Conservation (phyloP, 441 rosid species). For the Croton laevigatus region DNA sequence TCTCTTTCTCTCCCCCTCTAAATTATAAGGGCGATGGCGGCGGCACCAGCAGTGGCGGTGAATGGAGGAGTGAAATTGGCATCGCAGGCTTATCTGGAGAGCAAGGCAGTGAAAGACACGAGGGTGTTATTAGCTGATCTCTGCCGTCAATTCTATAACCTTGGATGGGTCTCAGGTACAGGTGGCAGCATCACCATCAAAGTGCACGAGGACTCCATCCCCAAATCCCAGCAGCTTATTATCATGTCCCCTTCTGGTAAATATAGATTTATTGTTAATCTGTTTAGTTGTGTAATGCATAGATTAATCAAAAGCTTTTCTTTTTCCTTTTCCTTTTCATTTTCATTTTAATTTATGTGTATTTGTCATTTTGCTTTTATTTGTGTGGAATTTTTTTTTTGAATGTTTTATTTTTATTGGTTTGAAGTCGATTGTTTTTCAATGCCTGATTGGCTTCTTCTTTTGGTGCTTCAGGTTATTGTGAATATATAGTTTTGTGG, state of each 20-base stretch:
- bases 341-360: not conserved
- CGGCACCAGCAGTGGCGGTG: conserved; percentile 29
- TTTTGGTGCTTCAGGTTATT: not conserved
- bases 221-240: conserved; percentile 73
- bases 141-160: conserved; percentile 85
- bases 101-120: conserved; percentile 65
- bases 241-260: conserved; percentile 98
- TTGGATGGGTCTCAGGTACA: conserved; percentile 96
- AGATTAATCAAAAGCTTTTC: not conserved
- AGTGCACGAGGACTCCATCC: conserved; percentile 77
- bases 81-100: conserved; percentile 71
- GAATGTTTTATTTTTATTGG: not conserved
- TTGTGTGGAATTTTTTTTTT: not conserved
- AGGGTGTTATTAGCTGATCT: conserved; percentile 66
- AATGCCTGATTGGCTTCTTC: not conserved
- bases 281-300: not conserved
- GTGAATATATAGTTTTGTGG: not conserved
- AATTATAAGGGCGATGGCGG: conserved; percentile 28
- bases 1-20: conserved; percentile 1
- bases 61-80: conserved; percentile 34
- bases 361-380: not conserved
- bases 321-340: not conserved
- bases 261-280: not conserved
- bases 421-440: not conserved
- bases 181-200: conserved; percentile 92